A percentile compares a stretch with the other conserved stretches of the same genome.
Evolutionary conservation across 495 filamentous ascomycete species (phyloP).

Genomic region (Penicillium fimorum): DNA sequence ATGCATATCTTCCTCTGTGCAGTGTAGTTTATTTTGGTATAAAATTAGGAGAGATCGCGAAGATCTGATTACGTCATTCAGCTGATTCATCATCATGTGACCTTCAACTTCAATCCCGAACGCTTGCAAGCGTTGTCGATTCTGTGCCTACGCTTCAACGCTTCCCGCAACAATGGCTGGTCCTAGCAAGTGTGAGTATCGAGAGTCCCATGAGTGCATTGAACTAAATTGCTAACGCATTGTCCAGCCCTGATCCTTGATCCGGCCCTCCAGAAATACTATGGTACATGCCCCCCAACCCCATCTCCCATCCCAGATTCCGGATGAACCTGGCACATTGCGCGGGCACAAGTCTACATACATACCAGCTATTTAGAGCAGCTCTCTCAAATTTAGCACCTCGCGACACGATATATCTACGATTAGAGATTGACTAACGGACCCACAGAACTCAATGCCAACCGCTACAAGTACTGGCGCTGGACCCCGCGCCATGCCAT

Average conservation of each 20-base stretch:
- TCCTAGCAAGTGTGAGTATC: slow-evolving; percentile 48
- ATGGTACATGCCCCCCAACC: slow-evolving; percentile 51
- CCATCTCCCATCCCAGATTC: slow-evolving; percentile 12
- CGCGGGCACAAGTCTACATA: neutral
- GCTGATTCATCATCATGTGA: slow-evolving; percentile 16
- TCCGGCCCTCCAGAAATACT: slow-evolving; percentile 74
- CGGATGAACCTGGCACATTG: neutral
- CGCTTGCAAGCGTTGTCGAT: neutral
- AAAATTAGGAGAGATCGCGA: neutral
- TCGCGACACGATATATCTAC: neutral
- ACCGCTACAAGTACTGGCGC: slow-evolving; percentile 93
- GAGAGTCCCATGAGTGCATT: neutral
- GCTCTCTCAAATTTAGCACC: neutral
- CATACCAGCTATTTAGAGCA: too few relatives aligned
- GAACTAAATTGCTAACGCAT: slow-evolving; percentile 9
- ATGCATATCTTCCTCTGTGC: neutral
- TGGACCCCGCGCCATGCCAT: slow-evolving; percentile 82
- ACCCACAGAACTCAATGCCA: slow-evolving; percentile 69
- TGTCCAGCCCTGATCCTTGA: slow-evolving; percentile 61
- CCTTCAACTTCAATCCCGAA: slow-evolving; percentile 13
- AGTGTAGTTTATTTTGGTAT: neutral
- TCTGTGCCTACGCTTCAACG: slow-evolving; percentile 18
- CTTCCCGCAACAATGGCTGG: slow-evolving; percentile 44
- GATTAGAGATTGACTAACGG: slow-evolving; percentile 22
- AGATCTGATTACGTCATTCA: slow-evolving; percentile 10